Evolutionary conservation across 371 early-diverging fungal genomes (phyloP).

Genomic region (Actinomortierella wolfii): DNA sequence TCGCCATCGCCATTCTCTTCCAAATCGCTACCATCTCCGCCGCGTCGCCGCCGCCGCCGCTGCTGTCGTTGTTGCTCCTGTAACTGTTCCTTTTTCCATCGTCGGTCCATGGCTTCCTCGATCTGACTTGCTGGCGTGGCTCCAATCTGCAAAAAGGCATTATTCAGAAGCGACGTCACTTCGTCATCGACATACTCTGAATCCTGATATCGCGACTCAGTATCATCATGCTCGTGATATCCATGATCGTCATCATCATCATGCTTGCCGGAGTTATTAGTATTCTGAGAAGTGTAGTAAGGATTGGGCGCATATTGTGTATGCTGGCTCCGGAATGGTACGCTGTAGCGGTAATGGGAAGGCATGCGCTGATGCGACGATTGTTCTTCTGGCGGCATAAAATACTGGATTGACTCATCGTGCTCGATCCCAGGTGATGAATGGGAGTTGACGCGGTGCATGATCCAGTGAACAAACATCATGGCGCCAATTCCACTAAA

Average conservation of each 20-base stretch:
- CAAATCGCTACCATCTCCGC: too few relatives aligned
- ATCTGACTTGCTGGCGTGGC: constrained; percentile 30
- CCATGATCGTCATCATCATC: constrained; percentile 4
- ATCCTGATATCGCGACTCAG: constrained; percentile 29
- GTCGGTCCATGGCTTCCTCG: constrained; percentile 10
- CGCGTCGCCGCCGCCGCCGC: background rate
- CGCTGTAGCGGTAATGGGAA: constrained; percentile 1
- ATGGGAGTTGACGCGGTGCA: constrained; percentile 28
- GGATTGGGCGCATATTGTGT: background rate
- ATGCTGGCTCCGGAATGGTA: background rate
- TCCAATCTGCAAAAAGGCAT: constrained; percentile 43
- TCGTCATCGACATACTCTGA: constrained; percentile 46
- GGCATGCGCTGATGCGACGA: background rate
- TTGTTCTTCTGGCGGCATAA: constrained; percentile 18
- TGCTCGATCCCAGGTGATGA: constrained; percentile 38
- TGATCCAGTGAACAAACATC: constrained; percentile 39
- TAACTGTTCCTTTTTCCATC: background rate
- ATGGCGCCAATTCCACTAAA: constrained; percentile 33
- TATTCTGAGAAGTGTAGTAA: background rate
- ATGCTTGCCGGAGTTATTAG: too few relatives aligned
- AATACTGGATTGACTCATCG: constrained; percentile 25
- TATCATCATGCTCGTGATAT: constrained; percentile 1
- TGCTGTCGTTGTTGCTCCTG: background rate
- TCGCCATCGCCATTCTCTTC: constrained; percentile 3
- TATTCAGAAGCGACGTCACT: constrained; percentile 32